Evolutionary conservation across 768 basidiomycete genomes (phyloP).

Genomic region (Tubosaeta sp.): DNA sequence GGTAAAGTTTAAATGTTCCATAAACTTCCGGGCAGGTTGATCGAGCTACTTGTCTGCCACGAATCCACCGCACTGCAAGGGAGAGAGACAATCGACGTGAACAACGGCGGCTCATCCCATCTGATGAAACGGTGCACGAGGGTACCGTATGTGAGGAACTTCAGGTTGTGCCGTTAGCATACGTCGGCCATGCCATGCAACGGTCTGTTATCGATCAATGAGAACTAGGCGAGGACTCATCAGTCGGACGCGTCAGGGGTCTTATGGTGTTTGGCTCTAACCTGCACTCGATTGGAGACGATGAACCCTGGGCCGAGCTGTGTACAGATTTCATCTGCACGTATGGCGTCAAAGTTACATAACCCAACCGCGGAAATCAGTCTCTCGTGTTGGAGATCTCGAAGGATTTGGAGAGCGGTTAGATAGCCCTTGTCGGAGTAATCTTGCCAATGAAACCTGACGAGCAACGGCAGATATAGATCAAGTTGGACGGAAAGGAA

Average conservation of each 20-base stretch:
- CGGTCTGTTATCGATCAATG: conserved; percentile 74
- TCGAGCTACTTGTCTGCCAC: conserved; percentile 73
- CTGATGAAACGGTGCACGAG: conserved; percentile 44
- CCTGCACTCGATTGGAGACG: conserved; percentile 83
- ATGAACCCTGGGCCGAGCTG: conserved; percentile 65
- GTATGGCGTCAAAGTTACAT: conserved; percentile 75
- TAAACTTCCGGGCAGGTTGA: conserved; percentile 24
- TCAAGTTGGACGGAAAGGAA: neutral
- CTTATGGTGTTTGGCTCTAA: conserved; percentile 25
- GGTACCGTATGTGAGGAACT: conserved; percentile 78
- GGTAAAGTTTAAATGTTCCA: too few relatives aligned
- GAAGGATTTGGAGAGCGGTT: conserved; percentile 46
- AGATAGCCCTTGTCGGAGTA: conserved; percentile 49
- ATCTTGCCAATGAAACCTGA: conserved; percentile 80
- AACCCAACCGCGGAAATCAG: conserved; percentile 65
- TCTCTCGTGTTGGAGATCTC: conserved; percentile 55
- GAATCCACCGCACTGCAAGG: conserved; percentile 74
- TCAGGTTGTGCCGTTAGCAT: conserved; percentile 66
- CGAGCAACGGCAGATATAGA: neutral
- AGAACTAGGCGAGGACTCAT: conserved; percentile 49
- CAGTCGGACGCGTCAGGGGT: conserved; percentile 2
- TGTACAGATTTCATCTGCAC: conserved; percentile 77
- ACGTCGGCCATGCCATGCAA: conserved; percentile 74
- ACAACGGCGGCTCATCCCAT: neutral
- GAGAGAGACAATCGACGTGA: neutral